Evolutionary conservation across 352 stramenopile species (phyloP).

Genomic region (Salisapilia sapeloensis): DNA sequence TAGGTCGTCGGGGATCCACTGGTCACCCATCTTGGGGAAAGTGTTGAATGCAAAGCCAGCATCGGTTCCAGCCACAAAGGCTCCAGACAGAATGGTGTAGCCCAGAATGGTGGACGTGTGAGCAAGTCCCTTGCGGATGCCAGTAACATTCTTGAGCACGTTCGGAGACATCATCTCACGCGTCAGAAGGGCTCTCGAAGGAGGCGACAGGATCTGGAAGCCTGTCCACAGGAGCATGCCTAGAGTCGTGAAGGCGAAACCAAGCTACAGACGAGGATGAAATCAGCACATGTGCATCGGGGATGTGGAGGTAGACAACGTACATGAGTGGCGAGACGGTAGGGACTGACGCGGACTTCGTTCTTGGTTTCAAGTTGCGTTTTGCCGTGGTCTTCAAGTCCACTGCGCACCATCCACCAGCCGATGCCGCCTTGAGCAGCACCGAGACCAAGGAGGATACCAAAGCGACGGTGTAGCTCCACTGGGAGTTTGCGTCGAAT

Average conservation of each 20-base stretch:
- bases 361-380: conserved; percentile 64
- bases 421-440: conserved; percentile 78
- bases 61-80: conserved; percentile 98
- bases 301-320: conserved; percentile 3
- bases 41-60: conserved; percentile 97
- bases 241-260: conserved; percentile 94
- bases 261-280: conserved; percentile 38
- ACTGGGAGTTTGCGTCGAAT: conserved; percentile 58
- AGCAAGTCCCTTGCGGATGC: conserved; percentile 51
- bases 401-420: conserved; percentile 99
- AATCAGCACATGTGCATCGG: conserved; percentile 1
- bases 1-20: conserved; percentile 91
- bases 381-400: conserved; percentile 87
- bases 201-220: conserved; percentile 75
- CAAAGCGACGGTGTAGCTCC: conserved; percentile 56
- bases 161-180: conserved; percentile 72
- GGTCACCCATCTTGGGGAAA: conserved; percentile 91
- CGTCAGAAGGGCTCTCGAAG: conserved; percentile 33
- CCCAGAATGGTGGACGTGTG: conserved; percentile 43
- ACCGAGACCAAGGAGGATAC: conserved; percentile 37
- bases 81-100: conserved; percentile 76
- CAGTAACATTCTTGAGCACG: conserved; percentile 37
- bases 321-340: conserved; percentile 92
- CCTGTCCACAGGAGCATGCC: conserved; percentile 90
- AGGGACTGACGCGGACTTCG: conserved; percentile 95